phyloP scores from a whole-genome alignment of 305 asterid species.

The Rubia peregrina region DNA sequence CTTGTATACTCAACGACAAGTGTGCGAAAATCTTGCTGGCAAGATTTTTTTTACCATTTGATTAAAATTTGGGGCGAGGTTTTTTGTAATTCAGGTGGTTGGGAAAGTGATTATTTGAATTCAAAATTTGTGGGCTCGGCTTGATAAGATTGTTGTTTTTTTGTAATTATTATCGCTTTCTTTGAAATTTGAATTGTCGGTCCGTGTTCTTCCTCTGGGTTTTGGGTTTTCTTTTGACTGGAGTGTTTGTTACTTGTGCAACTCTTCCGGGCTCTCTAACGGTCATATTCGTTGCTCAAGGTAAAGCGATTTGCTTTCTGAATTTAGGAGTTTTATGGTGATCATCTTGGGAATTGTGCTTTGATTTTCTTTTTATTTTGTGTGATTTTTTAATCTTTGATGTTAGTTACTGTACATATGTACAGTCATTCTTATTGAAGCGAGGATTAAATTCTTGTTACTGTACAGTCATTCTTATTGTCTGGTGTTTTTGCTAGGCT shows the following conservation, averaged over 20 bases:
- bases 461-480: not conserved
- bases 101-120: not conserved
- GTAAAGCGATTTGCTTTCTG: not conserved
- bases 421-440: not conserved
- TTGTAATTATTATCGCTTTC: not conserved
- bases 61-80: not conserved
- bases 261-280: conserved; percentile 4
- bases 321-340: not conserved
- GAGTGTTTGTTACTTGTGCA: not conserved
- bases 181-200: not conserved
- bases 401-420: not conserved
- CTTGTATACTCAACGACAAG: not conserved
- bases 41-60: not conserved
- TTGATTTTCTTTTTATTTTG: not conserved
- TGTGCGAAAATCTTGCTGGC: not conserved
- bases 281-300: conserved; percentile 14
- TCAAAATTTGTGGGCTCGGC: not conserved
- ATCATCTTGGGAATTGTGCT: conserved; percentile 1
- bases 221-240: conserved; percentile 10
- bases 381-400: not conserved
- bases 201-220: not conserved
- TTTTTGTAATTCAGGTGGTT: not conserved
- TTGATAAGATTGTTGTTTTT: not conserved
- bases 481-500: conserved; percentile 13
- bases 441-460: not conserved